Base-by-base conservation (phyloP, 345 rosid genomes). In the Pelargonium nanum region DNA sequence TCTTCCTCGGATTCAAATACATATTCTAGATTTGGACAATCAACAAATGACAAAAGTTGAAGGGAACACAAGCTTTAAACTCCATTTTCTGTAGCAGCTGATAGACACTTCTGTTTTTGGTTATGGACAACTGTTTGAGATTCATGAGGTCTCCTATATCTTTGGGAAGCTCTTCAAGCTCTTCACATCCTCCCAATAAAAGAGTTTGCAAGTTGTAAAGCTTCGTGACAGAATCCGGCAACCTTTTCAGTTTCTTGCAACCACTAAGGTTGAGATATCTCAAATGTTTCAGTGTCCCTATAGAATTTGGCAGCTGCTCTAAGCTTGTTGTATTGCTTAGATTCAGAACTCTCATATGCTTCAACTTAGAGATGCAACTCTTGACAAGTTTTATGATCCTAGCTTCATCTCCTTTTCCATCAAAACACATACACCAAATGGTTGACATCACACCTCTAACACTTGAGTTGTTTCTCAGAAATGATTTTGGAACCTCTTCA, bases 261-360 rank as follows among this genome's bases (percentile, higher is more conserved):
- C n/a, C n/a, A n/a, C n/a, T n/a, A n/a, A 63, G 26, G 21, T 60
- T 0, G 1, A 60, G 64, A 60, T 2, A 61, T 5, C 19, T 22
- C 9, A 61, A 34, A 25, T 28, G 44, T 40, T 50, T 61, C 56
- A 61, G 28, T 22, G 23, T 50, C 24, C 64, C 16, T 22, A 61
- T 19, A 10, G 53, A 30, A 1, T 8, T 32, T 5, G 53, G 53
- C 22, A 63, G 20, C 26, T 25, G 40, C 9, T 6, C 20, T 15
- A 53, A 19, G 15, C 19, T 22, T 24, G 8, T 50, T 19, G 3
- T 1, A 1, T 50, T 19, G 4, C n/a, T n/a, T n/a, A 50, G 26
- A 20, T 15, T 17, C 54, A 24, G 9, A 9, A 17, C 15, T 24
- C 21, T 0, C 4, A 45, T 10, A 34, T 22, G 4, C 28, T 17